phyloP scores from a whole-genome alignment of 805 yeast species.

The Candida broadrunensis region DNA sequence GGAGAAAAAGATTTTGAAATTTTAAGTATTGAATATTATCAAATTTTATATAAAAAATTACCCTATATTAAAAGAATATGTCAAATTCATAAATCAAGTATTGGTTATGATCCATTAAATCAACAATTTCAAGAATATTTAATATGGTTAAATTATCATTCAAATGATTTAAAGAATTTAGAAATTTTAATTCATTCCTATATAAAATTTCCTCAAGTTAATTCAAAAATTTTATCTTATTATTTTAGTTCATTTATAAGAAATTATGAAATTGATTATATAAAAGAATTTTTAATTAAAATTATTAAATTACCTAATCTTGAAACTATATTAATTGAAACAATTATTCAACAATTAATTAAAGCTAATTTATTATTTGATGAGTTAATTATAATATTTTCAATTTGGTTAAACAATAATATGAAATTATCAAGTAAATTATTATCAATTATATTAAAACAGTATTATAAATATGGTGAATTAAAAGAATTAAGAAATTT shows the following conservation, averaged over 20 bases:
- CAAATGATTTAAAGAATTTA: constrained; percentile 22
- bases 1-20: not conserved
- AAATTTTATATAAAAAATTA: not conserved
- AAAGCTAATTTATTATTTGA: constrained; percentile 30
- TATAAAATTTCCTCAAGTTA: constrained; percentile 1
- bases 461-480: constrained; percentile 28
- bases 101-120: not conserved
- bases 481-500: constrained; percentile 20
- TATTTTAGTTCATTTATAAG: constrained; percentile 25
- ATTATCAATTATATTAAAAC: constrained; percentile 23
- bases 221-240: constrained; percentile 25
- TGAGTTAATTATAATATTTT: constrained; percentile 17
- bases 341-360: constrained; percentile 20
- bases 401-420: constrained; percentile 25
- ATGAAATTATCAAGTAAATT: constrained; percentile 23
- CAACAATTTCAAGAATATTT: constrained; percentile 9
- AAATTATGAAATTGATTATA: constrained; percentile 31
- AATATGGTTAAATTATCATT: constrained; percentile 36
- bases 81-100: not conserved
- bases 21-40: not conserved
- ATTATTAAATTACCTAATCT: constrained; percentile 6
- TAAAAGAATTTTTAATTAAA: constrained; percentile 14
- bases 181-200: not conserved
- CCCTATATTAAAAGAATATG: not conserved
- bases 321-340: constrained; percentile 22